Conservation (phyloP, 2,329 filamentous ascomycete species). For the Verticillium tricorpus region DNA sequence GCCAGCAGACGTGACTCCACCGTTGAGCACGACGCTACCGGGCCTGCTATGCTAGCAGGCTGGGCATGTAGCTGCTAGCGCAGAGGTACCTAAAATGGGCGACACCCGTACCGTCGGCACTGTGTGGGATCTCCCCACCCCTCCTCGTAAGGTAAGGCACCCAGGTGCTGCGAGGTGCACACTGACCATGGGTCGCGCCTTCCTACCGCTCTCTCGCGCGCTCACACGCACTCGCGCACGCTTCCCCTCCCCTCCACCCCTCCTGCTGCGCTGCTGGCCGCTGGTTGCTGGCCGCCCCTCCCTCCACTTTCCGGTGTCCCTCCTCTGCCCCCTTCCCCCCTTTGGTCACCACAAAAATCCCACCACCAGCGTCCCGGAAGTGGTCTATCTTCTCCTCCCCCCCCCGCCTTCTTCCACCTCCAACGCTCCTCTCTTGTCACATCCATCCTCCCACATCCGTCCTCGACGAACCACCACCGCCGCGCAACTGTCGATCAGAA, state of each 20-base stretch:
- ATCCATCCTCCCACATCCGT: constrained; percentile 5
- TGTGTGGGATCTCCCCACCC: background rate
- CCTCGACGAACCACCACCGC: background rate
- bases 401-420: constrained; percentile 1
- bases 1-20: background rate
- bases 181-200: background rate
- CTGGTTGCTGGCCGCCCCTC: constrained; percentile 2
- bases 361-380: background rate
- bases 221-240: background rate
- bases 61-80: background rate
- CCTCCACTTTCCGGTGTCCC: constrained; percentile 3
- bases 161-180: background rate
- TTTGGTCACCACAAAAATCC: constrained; percentile 2
- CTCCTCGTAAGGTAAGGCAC: background rate
- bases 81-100: background rate
- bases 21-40: background rate
- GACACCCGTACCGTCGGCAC: background rate
- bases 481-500: background rate
- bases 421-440: background rate
- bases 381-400: background rate
- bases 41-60: background rate
- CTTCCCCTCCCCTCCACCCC: background rate
- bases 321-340: constrained; percentile 1
- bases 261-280: background rate
- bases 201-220: background rate